Percentiles rank a stretch among this genome's conserved stretches.
These are phyloP conservation scores for Stachybotrys chlorohalonatus DNA, from an alignment of 2,329 filamentous ascomycete species.

Conservation along the genomic window DNA sequence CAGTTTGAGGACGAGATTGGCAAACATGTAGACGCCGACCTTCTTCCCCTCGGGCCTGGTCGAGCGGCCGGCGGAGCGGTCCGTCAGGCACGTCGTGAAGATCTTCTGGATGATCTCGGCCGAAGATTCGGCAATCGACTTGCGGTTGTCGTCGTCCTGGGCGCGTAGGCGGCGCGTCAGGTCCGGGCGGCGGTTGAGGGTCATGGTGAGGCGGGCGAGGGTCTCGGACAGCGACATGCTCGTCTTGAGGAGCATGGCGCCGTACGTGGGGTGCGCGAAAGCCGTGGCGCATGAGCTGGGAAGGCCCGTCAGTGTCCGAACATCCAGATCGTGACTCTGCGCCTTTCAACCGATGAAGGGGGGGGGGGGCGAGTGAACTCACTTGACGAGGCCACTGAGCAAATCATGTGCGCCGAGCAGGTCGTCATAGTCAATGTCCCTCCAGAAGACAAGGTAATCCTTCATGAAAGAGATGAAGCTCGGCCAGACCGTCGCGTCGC, in stretches of 20 bases:
- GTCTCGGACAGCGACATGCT: slow-evolving; percentile 75
- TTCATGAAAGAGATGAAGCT: slow-evolving; percentile 72
- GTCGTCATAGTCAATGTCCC: slow-evolving; percentile 71
- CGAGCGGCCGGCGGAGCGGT: slow-evolving; percentile 59
- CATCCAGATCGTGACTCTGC: no score
- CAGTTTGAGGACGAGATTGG: slow-evolving; percentile 81
- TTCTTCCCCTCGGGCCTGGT: slow-evolving; percentile 75
- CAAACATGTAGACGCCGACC: slow-evolving; percentile 81
- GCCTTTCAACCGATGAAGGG: neutral
- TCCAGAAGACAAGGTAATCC: slow-evolving; percentile 71
- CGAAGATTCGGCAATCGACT: slow-evolving; percentile 74
- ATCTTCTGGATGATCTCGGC: slow-evolving; percentile 85
- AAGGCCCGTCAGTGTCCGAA: neutral
- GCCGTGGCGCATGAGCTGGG: slow-evolving; percentile 72
- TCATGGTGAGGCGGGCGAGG: slow-evolving; percentile 75
- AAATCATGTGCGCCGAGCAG: slow-evolving; percentile 66
- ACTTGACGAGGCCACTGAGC: slow-evolving; percentile 69
- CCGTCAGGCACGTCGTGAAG: slow-evolving; percentile 82
- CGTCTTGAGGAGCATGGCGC: slow-evolving; percentile 72
- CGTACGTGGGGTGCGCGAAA: slow-evolving; percentile 69
- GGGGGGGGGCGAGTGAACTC: slow-evolving; percentile 24
- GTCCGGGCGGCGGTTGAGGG: slow-evolving; percentile 70
- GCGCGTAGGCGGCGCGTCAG: slow-evolving; percentile 58
- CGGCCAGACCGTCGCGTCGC: slow-evolving; percentile 60
- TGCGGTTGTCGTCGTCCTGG: slow-evolving; percentile 59